A percentile compares a stretch with the other conserved stretches of the same genome.
Evolutionary conservation across 208 protist genomes (phyloP).

Genomic region (Leishmania turanica): DNA sequence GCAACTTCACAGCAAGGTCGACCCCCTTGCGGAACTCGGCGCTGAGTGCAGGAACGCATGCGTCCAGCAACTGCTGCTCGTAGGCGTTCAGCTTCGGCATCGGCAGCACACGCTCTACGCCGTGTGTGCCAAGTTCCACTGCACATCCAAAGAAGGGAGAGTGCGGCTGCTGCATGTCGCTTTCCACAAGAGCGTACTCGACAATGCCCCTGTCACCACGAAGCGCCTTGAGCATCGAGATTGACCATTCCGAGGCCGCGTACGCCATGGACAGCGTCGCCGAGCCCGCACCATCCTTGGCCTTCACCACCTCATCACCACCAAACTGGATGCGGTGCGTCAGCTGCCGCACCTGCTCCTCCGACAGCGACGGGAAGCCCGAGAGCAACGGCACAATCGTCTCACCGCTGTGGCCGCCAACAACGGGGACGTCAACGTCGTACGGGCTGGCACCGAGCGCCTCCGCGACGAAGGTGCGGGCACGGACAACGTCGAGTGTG

Average conservation of each 20-base stretch:
- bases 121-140: constrained; percentile 78
- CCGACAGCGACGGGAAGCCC: constrained; percentile 48
- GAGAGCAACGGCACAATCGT: constrained; percentile 95
- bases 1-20: constrained; percentile 41
- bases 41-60: constrained; percentile 72
- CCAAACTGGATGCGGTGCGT: constrained; percentile 86
- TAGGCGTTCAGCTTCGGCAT: constrained; percentile 62
- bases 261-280: constrained; percentile 72
- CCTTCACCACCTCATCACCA: constrained; percentile 90
- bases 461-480: constrained; percentile 80
- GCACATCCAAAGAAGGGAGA: constrained; percentile 83
- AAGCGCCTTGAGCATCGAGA: constrained; percentile 67
- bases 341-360: constrained; percentile 73
- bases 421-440: constrained; percentile 84
- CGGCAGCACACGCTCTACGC: constrained; percentile 68
- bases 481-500: constrained; percentile 88
- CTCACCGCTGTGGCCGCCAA: constrained; percentile 94
- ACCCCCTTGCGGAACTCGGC: constrained; percentile 80
- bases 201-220: constrained; percentile 73
- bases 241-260: constrained; percentile 70
- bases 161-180: constrained; percentile 36
- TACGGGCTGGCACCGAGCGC: constrained; percentile 51
- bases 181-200: constrained; percentile 80
- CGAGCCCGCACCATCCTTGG: constrained; percentile 85
- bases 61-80: constrained; percentile 72